Conservation (phyloP, 306 rosid species). For the Corylus heterophylla region DNA sequence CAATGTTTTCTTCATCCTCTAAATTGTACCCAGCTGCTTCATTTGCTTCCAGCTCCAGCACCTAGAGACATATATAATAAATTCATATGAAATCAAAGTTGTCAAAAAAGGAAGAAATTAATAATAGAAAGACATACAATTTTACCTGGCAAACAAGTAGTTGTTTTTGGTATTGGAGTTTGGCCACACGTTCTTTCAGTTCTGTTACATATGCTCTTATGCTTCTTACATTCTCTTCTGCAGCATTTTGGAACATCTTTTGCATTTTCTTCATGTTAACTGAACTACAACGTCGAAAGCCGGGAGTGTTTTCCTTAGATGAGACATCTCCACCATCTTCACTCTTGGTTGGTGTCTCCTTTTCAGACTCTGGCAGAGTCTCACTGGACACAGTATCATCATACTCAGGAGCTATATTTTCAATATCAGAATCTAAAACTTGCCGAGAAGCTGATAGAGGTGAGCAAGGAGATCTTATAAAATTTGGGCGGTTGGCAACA, state of each 20-base stretch:
- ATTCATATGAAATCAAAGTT: neutral
- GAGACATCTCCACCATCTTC: slow-evolving; percentile 87
- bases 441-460: slow-evolving; percentile 77
- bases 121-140: neutral
- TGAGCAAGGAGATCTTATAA: slow-evolving; percentile 90
- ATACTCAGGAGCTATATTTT: slow-evolving; percentile 73
- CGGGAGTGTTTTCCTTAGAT: slow-evolving; percentile 82
- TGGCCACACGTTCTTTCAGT: slow-evolving; percentile 98
- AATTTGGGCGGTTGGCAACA: slow-evolving; percentile 57
- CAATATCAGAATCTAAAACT: slow-evolving; percentile 66
- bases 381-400: slow-evolving; percentile 58
- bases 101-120: neutral
- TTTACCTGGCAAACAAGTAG: slow-evolving; percentile 97
- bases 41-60: slow-evolving; percentile 95
- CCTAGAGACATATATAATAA: slow-evolving; percentile 43
- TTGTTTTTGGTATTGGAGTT: slow-evolving; percentile 96
- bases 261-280: slow-evolving; percentile 99
- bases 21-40: slow-evolving; percentile 81
- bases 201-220: slow-evolving; percentile 96
- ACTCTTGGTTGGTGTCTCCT: slow-evolving; percentile 84
- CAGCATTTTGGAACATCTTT: slow-evolving; percentile 99
- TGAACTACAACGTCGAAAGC: slow-evolving; percentile 78
- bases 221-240: slow-evolving; percentile 98
- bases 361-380: slow-evolving; percentile 64
- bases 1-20: slow-evolving; percentile 64